Percentiles rank a stretch among this genome's conserved stretches.
Conservation (phyloP, 306 rosid species). For the Casuarina glauca region DNA sequence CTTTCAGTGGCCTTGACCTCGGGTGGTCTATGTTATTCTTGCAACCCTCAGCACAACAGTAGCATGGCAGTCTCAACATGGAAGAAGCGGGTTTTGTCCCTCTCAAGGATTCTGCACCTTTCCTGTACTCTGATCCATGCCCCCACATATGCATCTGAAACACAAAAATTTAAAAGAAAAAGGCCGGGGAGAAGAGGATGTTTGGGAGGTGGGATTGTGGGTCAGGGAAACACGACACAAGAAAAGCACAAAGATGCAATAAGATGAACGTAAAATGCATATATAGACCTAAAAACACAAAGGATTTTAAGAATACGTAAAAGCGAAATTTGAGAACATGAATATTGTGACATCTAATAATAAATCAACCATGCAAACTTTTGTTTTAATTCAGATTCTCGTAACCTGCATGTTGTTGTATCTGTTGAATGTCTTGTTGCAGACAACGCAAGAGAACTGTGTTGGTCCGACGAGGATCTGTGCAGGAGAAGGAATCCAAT, state of each 20-base stretch:
- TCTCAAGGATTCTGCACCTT: constrained; percentile 85
- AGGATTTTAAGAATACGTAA: not conserved
- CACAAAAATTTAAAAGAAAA: not conserved
- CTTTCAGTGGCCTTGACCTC: constrained; percentile 82
- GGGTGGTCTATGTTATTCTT: constrained; percentile 82
- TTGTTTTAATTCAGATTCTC: not conserved
- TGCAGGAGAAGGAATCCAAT: constrained; percentile 92
- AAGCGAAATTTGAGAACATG: not conserved
- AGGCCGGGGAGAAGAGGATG: no score
- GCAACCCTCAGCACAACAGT: constrained; percentile 95
- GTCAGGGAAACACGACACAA: not conserved
- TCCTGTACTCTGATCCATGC: constrained; percentile 87
- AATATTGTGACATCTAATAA: not conserved
- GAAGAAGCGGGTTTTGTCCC: constrained; percentile 80
- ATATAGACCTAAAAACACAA: not conserved
- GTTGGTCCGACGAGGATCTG: constrained; percentile 96
- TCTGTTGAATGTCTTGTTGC: constrained; percentile 90
- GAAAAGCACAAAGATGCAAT: not conserved
- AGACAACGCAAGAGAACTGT: constrained; percentile 92
- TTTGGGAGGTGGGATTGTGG: no score
- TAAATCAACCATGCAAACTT: not conserved
- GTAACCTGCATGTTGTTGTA: constrained; percentile 97
- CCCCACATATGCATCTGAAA: constrained; percentile 99
- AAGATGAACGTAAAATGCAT: not conserved
- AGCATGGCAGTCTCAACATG: constrained; percentile 79